Evolutionary conservation across 495 filamentous ascomycete species (phyloP), one percentile per base, ranked within the genome.

Genomic region (Corynascus novoguineensis): DNA sequence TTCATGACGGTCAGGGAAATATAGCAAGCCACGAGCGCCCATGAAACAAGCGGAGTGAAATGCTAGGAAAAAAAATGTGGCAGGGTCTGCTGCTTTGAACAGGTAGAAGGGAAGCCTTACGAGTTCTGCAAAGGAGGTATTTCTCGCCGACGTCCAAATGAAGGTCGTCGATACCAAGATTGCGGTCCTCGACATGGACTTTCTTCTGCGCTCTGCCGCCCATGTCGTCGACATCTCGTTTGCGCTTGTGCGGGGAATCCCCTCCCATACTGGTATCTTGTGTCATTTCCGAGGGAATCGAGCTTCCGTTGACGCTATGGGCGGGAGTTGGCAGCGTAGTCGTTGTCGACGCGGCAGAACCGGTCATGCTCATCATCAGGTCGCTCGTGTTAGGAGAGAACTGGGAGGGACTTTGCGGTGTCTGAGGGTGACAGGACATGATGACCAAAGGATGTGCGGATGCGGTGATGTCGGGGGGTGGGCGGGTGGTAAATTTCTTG

Each of bases 91-190:
- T 59, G 52, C 27, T 46, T 40, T 56, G 28, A 49, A 60, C 50
- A 64, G 52, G 59, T 57, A 53, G 60, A 70, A 73, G 77, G 76
- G 75, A n/a, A 77, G 75, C 65, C 79, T 81, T 82, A 82, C 79
- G 77, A 78, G 75, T 78, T 75, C 72, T 79, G 75, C 76, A 80
- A 72, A 82, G 72, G 55, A 81, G 73, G 71, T 82, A 82, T 72
- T 79, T 81, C 58, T 74, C 66, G 66, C 78, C 80, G 53, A 82
- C 78, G 70, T 82, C 76, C 60, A 75, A 57, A 64, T 81, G 78
- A 50, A 81, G 74, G 69, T 77, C 73, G 60, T 78, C 71, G 69
- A 81, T 80, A 75, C 71, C 73, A 64, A 74, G 66, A 71, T 68
- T 76, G 70, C 75, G 72, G 65, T 72, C 68, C 66, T 81, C 77